Evolutionary conservation across 805 yeast species (phyloP).

Genomic region (Candida nitratophila): DNA sequence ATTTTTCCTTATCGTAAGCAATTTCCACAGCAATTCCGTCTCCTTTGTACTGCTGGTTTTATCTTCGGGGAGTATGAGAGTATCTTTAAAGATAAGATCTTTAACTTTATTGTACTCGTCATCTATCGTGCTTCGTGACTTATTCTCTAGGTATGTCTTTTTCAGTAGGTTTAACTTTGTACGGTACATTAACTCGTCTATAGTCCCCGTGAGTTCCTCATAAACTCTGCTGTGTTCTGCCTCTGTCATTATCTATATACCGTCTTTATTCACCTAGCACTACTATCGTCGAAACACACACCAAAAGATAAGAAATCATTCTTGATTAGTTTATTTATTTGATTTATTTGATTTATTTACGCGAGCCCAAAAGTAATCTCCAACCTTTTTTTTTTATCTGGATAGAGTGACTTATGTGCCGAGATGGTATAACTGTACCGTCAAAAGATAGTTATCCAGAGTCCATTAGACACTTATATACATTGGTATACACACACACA

Average conservation of each 20-base stretch:
- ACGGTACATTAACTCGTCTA: slow-evolving; percentile 25
- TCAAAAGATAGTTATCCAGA: no score
- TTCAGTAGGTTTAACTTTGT: neutral
- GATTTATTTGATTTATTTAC: no score
- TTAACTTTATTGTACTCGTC: neutral
- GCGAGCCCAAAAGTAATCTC: no score
- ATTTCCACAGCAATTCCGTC: slow-evolving; percentile 2
- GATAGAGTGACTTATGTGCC: no score
- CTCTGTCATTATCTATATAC: neutral
- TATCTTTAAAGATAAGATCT: neutral
- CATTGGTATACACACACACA: no score
- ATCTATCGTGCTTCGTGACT: neutral
- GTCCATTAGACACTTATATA: no score
- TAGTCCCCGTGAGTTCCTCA: slow-evolving; percentile 20
- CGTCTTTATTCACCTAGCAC: no score
- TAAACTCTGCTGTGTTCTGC: slow-evolving; percentile 27
- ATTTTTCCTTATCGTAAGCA: slow-evolving; percentile 3
- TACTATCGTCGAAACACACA: no score
- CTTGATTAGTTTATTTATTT: no score
- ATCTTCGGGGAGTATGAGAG: neutral
- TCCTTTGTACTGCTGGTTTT: neutral
- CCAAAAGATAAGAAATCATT: no score
- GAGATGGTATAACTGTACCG: no score
- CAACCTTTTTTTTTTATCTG: no score
- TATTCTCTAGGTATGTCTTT: neutral